Percentiles rank a stretch among this genome's conserved stretches.
Conservation (phyloP, 495 filamentous ascomycete genomes). For the Aeminium ludgeri region DNA sequence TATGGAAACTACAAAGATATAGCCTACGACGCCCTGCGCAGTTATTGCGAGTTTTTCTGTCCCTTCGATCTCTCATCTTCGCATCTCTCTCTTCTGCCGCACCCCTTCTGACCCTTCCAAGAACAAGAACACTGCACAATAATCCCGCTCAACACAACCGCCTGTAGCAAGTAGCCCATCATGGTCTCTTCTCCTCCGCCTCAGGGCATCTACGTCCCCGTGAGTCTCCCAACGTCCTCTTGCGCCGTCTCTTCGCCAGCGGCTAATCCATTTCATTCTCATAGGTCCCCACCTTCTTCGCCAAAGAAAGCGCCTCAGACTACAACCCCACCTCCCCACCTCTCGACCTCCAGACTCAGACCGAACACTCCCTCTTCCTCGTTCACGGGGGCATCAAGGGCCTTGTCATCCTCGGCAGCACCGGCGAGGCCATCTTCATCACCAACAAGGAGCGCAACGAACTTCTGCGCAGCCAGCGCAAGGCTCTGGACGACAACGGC, state of each 20-base stretch:
- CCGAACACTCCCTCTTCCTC: conserved; percentile 43
- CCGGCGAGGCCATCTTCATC: conserved; percentile 53
- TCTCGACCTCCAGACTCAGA: conserved; percentile 40
- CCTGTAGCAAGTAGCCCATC: too few species aligned
- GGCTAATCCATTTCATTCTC: too few species aligned
- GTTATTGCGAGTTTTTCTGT: too few species aligned
- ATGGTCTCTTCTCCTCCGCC: not conserved
- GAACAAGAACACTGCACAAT: too few species aligned
- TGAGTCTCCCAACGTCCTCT: too few species aligned
- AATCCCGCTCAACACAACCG: too few species aligned
- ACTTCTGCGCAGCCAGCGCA: conserved; percentile 37
- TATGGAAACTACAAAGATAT: too few species aligned
- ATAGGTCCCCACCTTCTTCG: conserved; percentile 34
- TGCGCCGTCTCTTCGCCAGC: too few species aligned
- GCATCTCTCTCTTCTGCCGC: too few species aligned
- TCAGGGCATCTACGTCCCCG: conserved; percentile 1
- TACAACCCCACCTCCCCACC: conserved; percentile 23
- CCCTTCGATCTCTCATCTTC: too few species aligned
- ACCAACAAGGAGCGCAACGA: conserved; percentile 39
- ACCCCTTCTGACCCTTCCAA: too few species aligned
- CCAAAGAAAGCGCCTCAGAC: conserved; percentile 22
- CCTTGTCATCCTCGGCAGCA: conserved; percentile 49
- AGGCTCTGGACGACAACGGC: conserved; percentile 36
- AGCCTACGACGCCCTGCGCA: too few species aligned
- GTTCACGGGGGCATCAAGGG: conserved; percentile 44